These are phyloP conservation scores for Puccinellia tenuiflora DNA, from an alignment of 176 grass and related monocot species.

Conservation along the genomic window DNA sequence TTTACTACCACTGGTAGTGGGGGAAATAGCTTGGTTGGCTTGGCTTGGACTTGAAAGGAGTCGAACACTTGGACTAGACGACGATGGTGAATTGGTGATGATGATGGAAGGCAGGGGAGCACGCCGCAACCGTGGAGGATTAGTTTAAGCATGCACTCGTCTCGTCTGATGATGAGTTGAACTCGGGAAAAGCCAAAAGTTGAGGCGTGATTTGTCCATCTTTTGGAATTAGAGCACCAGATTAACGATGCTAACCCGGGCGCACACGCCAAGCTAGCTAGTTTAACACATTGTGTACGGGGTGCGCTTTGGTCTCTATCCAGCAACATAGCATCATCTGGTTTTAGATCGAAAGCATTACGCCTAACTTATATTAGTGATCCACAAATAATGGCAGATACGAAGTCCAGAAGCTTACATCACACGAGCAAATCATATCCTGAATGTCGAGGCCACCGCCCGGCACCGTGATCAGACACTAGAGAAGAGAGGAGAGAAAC, in stretches of 20 bases:
- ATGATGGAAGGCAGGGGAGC: constrained; percentile 15
- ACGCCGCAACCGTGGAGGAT: constrained; percentile 40
- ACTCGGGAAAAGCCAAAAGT: constrained; percentile 51
- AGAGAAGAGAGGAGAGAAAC: too few species aligned
- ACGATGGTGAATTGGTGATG: neutral
- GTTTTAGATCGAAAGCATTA: too few species aligned
- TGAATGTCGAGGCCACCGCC: too few species aligned
- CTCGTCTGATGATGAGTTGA: neutral
- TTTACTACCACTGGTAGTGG: neutral
- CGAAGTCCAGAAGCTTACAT: too few species aligned
- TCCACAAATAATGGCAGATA: too few species aligned
- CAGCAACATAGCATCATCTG: neutral
- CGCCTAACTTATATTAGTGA: too few species aligned
- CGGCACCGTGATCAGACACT: too few species aligned
- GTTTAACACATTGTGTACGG: neutral
- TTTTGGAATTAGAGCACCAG: constrained; percentile 22
- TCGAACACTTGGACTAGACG: neutral
- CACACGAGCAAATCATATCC: too few species aligned
- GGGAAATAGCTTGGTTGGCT: neutral
- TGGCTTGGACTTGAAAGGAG: constrained; percentile 25
- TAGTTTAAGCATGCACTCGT: constrained; percentile 25
- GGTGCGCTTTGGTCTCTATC: neutral
- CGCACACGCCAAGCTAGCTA: constrained; percentile 11
- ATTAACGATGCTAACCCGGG: constrained; percentile 29
- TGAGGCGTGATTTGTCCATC: constrained; percentile 20